These are phyloP conservation scores for Xylaria palmicola DNA, from an alignment of 495 filamentous ascomycete genomes.

Conservation along the genomic window DNA sequence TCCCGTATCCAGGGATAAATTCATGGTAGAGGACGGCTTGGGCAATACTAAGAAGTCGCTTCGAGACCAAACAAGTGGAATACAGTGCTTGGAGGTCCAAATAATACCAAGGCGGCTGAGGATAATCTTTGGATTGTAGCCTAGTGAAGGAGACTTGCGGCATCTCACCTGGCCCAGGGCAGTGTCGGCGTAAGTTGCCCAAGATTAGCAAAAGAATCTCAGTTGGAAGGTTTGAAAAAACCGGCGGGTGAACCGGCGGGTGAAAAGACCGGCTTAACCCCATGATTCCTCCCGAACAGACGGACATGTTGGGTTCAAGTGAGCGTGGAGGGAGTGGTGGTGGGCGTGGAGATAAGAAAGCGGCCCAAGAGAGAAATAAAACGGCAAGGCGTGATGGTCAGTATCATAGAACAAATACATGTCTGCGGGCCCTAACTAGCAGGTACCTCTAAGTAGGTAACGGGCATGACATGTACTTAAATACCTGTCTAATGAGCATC, in stretches of 20 bases:
- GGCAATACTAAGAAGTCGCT: conserved; percentile 13
- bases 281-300: conserved; percentile 5
- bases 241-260: background rate
- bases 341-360: no score
- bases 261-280: conserved; percentile 5
- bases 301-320: background rate
- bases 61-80: conserved; percentile 19
- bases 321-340: no score
- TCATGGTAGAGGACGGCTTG: conserved; percentile 21
- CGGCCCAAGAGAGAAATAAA: no score
- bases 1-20: conserved; percentile 19
- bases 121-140: background rate
- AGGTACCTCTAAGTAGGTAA: no score
- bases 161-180: conserved; percentile 5
- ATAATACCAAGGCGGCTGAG: conserved; percentile 18
- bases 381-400: no score
- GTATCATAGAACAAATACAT: no score
- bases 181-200: conserved; percentile 22
- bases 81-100: conserved; percentile 14
- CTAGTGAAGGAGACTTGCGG: conserved; percentile 11
- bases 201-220: conserved; percentile 21
- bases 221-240: conserved; percentile 17
- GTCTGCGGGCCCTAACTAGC: no score
- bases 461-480: no score
- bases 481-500: no score